These are phyloP conservation scores for Ophiostoma sp. DNA, from an alignment of 2,329 filamentous ascomycete genomes.

Conservation along the genomic window DNA sequence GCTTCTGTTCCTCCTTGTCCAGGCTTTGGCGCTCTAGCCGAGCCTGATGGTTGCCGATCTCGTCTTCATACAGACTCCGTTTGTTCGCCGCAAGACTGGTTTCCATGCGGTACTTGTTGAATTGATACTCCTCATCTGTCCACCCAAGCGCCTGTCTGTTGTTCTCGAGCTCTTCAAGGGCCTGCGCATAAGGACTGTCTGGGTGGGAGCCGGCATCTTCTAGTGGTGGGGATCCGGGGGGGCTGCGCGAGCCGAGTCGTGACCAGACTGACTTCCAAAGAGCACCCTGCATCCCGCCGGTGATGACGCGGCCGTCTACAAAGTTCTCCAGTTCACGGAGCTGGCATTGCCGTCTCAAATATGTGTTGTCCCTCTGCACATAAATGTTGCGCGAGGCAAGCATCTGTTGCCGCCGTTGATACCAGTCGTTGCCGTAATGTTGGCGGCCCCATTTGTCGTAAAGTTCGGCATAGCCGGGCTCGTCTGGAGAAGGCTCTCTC, in stretches of 20 bases:
- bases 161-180: not conserved
- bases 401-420: not conserved
- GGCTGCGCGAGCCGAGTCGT: not conserved
- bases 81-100: not conserved
- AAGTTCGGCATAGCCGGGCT: not conserved
- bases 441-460: not conserved
- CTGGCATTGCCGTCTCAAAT: not conserved
- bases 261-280: not conserved
- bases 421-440: not conserved
- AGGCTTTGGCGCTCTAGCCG: not conserved
- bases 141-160: not conserved
- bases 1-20: not conserved
- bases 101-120: not conserved
- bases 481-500: not conserved
- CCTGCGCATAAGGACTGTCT: not conserved
- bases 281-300: not conserved
- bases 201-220: not conserved
- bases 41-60: not conserved
- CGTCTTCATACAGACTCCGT: not conserved
- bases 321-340: not conserved
- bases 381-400: not conserved
- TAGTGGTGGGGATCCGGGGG: not conserved
- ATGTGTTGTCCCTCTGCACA: not conserved
- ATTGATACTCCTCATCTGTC: not conserved
- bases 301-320: not conserved